Conservation (phyloP, 2,329 filamentous ascomycete species). For the Calonectria fujianensis region DNA sequence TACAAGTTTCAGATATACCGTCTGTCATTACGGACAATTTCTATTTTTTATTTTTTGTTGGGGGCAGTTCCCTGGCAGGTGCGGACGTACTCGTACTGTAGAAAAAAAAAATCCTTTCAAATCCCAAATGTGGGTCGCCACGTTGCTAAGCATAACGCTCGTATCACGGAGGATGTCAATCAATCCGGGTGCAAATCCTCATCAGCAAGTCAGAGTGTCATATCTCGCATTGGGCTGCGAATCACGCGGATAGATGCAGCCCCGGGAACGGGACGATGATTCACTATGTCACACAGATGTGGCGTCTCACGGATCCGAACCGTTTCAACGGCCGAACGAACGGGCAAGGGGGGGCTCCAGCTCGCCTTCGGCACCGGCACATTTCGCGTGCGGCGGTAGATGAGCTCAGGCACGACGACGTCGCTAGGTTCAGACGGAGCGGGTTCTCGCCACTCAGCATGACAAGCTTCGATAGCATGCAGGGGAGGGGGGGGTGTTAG, state of each 20-base stretch:
- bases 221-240: neutral
- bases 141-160: neutral
- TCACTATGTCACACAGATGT: constrained; percentile 12
- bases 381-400: constrained; percentile 18
- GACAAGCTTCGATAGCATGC: constrained; percentile 15
- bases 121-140: constrained; percentile 18
- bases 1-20: constrained; percentile 11
- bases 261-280: constrained; percentile 20
- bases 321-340: constrained; percentile 16
- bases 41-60: constrained; percentile 1
- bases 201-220: neutral
- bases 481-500: neutral
- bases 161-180: neutral
- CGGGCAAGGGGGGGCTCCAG: neutral
- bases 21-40: neutral
- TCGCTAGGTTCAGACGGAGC: neutral
- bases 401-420: constrained; percentile 9
- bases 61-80: neutral
- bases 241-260: neutral
- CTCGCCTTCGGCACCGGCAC: constrained; percentile 6
- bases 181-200: neutral
- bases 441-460: neutral
- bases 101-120: constrained; percentile 17
- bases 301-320: constrained; percentile 18
- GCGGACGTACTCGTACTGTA: no score